Evolutionary conservation across 805 yeast genomes (phyloP), one percentile per base, ranked within the genome.

Genomic region (Wickerhamiella siamensis): DNA sequence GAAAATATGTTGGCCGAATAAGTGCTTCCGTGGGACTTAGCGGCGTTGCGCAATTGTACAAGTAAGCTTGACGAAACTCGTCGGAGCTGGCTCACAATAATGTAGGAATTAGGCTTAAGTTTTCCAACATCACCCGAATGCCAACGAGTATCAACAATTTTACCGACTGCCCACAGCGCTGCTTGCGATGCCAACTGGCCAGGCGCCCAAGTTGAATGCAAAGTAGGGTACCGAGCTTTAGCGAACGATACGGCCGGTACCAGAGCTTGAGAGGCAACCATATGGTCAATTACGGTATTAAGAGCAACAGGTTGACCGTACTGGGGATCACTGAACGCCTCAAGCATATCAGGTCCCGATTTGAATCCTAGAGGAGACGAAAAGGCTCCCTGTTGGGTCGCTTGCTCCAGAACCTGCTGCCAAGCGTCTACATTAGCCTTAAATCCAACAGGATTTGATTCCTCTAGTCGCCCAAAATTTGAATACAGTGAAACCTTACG

Each of bases 361-460:
- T 45, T 43, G 10, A 59, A 51, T 32, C 52, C 46, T 10, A 56
- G 46, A n/a, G 36, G 22, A 41, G 59, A 59, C 1, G 44, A 48
- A 33, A 65, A 59, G 4, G 53, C 49, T 8, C 50, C 55, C 5
- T 48, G 27, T 4, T 39, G 33, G 3, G 55, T 41, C 14, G 64
- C 54, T 18, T 54, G 54, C 17, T 49, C 39, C 6, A 71, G 51
- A 9, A 66, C 58, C 4, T 51, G 47, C 37, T 54, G 59, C 77
- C 77, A 72, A 3, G 72, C 70, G 4, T 49, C 49, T 12, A 71
- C 20, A 47, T 72, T 72, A 14, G 77, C 77, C 18, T 56, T 63
- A 42, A 60, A 71, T 5, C 77, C 77, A 42, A 68, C 74, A 3
- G 59, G 61, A 45, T 72, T 72, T 3, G 56, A 36, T 10, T 64